These are phyloP conservation scores for Calocera cornea DNA, from an alignment of 768 basidiomycete genomes.

Conservation along the genomic window DNA sequence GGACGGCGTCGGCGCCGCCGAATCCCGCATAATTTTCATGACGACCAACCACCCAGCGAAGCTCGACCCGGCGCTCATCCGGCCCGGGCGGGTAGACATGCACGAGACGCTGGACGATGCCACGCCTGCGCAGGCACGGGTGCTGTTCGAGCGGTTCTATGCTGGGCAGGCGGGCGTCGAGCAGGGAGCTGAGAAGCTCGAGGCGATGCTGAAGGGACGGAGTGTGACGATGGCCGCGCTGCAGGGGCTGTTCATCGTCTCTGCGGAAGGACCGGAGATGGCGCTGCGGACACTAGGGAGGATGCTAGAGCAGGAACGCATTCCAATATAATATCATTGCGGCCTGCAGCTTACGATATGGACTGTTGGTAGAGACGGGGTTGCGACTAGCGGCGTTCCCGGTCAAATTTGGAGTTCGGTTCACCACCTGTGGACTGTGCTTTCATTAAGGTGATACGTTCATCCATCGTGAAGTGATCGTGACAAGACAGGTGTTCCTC, in stretches of 20 bases:
- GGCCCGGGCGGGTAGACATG: conserved; percentile 90
- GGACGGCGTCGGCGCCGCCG: conserved; percentile 93
- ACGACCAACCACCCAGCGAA: conserved; percentile 91
- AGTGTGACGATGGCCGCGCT: conserved; percentile 89
- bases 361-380: too few relatives aligned
- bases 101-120: conserved; percentile 77
- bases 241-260: conserved; percentile 88
- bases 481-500: too few relatives aligned
- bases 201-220: conserved; percentile 42
- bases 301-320: not conserved
- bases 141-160: conserved; percentile 77
- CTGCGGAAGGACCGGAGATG: conserved; percentile 21
- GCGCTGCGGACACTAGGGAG: conserved; percentile 9
- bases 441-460: too few relatives aligned
- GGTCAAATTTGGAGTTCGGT: too few relatives aligned
- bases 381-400: too few relatives aligned
- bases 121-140: conserved; percentile 59
- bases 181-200: conserved; percentile 39
- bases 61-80: conserved; percentile 86
- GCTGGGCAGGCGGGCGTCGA: conserved; percentile 32
- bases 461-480: too few relatives aligned
- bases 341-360: too few relatives aligned
- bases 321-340: not conserved
- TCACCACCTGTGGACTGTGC: too few relatives aligned
- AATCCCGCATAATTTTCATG: conserved; percentile 97